phyloP scores from a whole-genome alignment of 768 basidiomycete genomes.

The Boletus bicolor region DNA sequence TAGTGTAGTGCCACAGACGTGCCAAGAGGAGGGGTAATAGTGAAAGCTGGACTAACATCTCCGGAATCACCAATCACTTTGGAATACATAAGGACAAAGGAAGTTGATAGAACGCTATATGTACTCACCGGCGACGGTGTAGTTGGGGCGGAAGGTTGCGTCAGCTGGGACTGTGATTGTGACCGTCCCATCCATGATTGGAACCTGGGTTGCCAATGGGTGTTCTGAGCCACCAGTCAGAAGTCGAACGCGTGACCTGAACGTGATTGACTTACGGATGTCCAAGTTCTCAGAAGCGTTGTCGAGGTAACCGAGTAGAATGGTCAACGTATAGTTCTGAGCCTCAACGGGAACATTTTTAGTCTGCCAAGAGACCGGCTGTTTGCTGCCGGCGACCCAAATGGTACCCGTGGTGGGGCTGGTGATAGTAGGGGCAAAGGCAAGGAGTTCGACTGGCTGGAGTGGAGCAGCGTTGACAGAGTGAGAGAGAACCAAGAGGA shows the following conservation, averaged over 20 bases:
- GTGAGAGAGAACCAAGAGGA: conserved; percentile 29
- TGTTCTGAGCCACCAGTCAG: conserved; percentile 37
- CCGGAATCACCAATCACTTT: conserved; percentile 70
- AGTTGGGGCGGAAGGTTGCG: conserved; percentile 38
- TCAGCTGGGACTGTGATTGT: conserved; percentile 53
- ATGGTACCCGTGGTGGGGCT: conserved; percentile 29
- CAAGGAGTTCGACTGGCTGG: conserved; percentile 31
- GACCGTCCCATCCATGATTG: conserved; percentile 47
- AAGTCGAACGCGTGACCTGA: background rate
- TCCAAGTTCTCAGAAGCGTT: conserved; percentile 48
- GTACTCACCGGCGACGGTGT: conserved; percentile 61
- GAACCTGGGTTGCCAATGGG: conserved; percentile 57
- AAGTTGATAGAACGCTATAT: background rate
- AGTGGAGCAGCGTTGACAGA: conserved; percentile 29
- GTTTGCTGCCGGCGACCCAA: conserved; percentile 38
- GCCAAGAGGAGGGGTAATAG: conserved; percentile 34
- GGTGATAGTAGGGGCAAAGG: conserved; percentile 42
- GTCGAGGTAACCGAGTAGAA: conserved; percentile 44
- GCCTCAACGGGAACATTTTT: conserved; percentile 37
- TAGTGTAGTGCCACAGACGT: background rate
- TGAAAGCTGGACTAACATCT: conserved; percentile 56
- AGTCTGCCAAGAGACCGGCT: conserved; percentile 44
- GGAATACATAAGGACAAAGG: background rate
- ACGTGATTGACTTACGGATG: conserved; percentile 35
- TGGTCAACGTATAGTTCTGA: conserved; percentile 34